phyloP scores from a whole-genome alignment of 2,329 filamentous ascomycete genomes.

The Pseudogymnoascus sp. region DNA sequence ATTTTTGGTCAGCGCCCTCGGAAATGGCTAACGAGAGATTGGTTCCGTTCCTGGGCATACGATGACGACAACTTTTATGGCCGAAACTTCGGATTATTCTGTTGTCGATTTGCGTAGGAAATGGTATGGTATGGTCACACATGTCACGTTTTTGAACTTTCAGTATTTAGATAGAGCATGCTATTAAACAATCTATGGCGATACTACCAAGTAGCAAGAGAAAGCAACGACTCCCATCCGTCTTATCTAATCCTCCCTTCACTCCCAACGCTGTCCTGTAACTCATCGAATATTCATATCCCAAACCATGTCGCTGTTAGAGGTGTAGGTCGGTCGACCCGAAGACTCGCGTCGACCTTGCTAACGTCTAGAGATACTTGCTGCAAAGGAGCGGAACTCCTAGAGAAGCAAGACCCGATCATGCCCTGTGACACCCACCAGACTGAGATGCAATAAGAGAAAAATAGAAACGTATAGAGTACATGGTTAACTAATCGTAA shows the following conservation, averaged over 20 bases:
- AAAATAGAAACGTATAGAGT: constrained; percentile 23
- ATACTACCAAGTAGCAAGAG: background rate
- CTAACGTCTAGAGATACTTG: constrained; percentile 4
- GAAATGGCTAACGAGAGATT: constrained; percentile 7
- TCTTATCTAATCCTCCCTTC: constrained; percentile 1
- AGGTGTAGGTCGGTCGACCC: background rate
- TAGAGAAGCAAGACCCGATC: constrained; percentile 7
- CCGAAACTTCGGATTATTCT: background rate
- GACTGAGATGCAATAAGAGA: constrained; percentile 14
- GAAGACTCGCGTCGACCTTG: background rate
- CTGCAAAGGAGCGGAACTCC: background rate
- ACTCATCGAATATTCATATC: constrained; percentile 8
- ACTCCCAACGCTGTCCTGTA: constrained; percentile 7
- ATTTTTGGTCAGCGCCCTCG: background rate
- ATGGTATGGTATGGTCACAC: background rate
- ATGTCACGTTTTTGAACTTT: background rate
- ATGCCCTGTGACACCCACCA: constrained; percentile 6
- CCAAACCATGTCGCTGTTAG: constrained; percentile 6
- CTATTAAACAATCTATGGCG: constrained; percentile 9
- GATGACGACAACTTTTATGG: constrained; percentile 5
- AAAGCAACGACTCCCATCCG: constrained; percentile 8
- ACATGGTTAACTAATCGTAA: constrained; percentile 64
- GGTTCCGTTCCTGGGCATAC: background rate
- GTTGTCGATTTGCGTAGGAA: background rate
- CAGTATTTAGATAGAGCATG: constrained; percentile 5